Evolutionary conservation across 805 yeast genomes (phyloP).

Genomic region (Suhomyces faveliae): DNA sequence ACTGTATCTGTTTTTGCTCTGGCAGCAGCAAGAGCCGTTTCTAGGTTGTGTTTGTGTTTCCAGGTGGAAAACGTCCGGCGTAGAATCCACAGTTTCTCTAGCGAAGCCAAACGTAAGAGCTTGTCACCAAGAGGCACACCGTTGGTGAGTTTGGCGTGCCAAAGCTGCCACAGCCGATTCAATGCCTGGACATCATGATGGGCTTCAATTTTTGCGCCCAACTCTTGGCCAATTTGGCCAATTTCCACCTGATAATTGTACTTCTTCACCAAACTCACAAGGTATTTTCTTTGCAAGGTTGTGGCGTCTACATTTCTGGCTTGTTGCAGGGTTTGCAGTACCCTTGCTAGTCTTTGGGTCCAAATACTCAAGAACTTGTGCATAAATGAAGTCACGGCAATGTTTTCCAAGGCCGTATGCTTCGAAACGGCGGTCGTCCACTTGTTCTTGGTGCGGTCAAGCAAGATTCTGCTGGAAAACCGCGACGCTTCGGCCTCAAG

Average conservation of each 20-base stretch:
- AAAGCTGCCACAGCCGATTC: slow-evolving; percentile 4
- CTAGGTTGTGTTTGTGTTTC: slow-evolving; percentile 8
- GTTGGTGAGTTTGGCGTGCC: slow-evolving; percentile 10
- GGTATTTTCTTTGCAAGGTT: not conserved
- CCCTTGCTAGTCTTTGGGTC: not conserved
- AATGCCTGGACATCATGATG: not conserved
- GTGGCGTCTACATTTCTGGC: not conserved
- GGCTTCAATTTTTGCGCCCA: not conserved
- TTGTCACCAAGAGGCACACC: slow-evolving; percentile 9
- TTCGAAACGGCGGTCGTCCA: not conserved
- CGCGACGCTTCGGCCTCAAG: not conserved
- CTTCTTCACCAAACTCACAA: not conserved
- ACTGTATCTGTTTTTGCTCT: slow-evolving; percentile 4
- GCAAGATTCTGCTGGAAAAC: not conserved
- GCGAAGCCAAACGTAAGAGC: slow-evolving; percentile 10
- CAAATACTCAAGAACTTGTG: not conserved
- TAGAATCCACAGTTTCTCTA: slow-evolving; percentile 16
- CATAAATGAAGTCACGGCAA: not conserved
- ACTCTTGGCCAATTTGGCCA: not conserved
- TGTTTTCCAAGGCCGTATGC: not conserved
- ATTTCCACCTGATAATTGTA: not conserved
- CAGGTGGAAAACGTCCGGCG: slow-evolving; percentile 16
- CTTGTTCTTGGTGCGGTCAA: not conserved
- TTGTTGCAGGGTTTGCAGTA: not conserved
- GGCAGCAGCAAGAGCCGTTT: slow-evolving; percentile 2